Evolutionary conservation across 345 rosid genomes (phyloP).

Genomic region (Euphorbia peplus): DNA sequence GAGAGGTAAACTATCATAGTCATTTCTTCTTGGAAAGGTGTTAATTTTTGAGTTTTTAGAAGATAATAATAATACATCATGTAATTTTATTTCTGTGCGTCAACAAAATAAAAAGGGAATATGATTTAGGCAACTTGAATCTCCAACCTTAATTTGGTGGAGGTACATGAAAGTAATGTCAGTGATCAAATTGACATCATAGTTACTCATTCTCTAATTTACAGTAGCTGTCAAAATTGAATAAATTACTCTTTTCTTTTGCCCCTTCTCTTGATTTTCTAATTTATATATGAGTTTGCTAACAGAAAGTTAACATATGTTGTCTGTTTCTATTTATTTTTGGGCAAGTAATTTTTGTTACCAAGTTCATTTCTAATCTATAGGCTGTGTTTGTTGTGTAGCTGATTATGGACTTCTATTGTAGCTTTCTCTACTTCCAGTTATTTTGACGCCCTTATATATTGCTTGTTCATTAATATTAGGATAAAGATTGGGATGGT

Average conservation of each 20-base stretch:
- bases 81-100: neutral
- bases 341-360: neutral
- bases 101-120: neutral
- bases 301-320: neutral
- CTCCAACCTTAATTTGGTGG: neutral
- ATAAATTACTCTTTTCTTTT: neutral
- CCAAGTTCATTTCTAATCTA: neutral
- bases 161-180: neutral
- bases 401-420: neutral
- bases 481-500: slow-evolving; percentile 78
- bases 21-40: neutral
- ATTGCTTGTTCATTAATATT: slow-evolving; percentile 6
- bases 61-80: neutral
- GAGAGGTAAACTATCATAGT: neutral
- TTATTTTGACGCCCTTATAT: neutral
- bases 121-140: neutral
- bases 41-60: neutral
- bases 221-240: neutral
- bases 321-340: neutral
- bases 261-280: neutral
- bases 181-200: neutral
- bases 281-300: neutral
- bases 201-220: neutral
- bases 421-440: neutral
- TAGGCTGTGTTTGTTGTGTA: neutral